Base-by-base conservation (phyloP, 1,139 yeast genomes). In the Sugiyamaella japonica region DNA sequence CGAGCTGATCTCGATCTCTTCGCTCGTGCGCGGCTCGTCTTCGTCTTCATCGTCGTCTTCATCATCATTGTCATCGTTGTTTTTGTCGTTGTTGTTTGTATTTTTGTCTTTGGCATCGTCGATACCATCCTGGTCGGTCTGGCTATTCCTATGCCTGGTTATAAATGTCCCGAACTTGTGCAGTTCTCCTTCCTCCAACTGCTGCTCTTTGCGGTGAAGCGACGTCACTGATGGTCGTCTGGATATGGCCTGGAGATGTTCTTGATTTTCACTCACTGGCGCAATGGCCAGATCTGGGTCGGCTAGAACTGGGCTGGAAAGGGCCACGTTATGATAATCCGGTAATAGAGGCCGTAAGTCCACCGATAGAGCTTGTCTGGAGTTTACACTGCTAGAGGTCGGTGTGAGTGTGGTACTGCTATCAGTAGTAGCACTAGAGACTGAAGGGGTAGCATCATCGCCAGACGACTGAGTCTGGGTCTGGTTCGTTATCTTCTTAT, bases 111-210 rank as follows among this genome's bases (percentile, higher is more conserved):
- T 43, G n/a, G 12, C 13, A 7, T 13, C 29, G 6, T 29, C 56
- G 4, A 43, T 29, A 34, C 34, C 31, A 37, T 28, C 46, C 20
- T 34, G 37, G 28, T 46, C 47, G 31, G 42, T 46, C 1, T 48
- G 48, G 20, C 45, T 36, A 17, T 38, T 52, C 29, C 51, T 42
- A 23, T 41, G 49, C 28, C 44, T 39, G 23, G 45, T 45, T 38
- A 67, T 60, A 48, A 63, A 65, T 9, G 71, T 61, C 13, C 95
- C 95, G 82, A 89, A 82, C 70, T 86, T 83, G 70, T 89, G 96
- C 59, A 89, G 78, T 65, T 88, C 96, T 61, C 97, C 97, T 75
- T 90, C 97, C 70, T 90, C 97, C 59, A 84, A 83, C 65, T 89
- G 96, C 68, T 86, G 89, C 61, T 80, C 82, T 67, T 83, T 86